phyloP scores from a whole-genome alignment of 1,284 basidiomycete genomes.

The Austroboletus novae-zelandiae region DNA sequence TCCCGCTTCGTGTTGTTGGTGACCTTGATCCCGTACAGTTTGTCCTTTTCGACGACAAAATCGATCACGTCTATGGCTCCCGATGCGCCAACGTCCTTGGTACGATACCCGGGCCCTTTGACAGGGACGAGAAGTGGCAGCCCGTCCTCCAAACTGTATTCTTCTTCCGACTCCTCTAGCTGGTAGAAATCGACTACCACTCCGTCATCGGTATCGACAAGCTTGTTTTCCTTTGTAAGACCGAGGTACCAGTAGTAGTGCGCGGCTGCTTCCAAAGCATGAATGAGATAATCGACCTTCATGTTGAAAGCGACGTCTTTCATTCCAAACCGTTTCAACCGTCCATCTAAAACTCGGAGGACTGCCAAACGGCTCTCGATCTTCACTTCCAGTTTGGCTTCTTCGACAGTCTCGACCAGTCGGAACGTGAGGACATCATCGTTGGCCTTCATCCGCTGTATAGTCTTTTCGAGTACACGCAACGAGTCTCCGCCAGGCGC shows the following conservation, averaged over 20 bases:
- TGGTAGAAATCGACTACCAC: conserved; percentile 17
- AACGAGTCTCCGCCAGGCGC: not conserved
- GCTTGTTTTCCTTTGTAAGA: conserved; percentile 5
- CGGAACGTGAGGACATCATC: not conserved
- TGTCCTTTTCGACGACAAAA: conserved; percentile 10
- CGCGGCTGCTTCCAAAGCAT: conserved; percentile 9
- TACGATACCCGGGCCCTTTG: conserved; percentile 5
- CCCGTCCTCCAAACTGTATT: conserved; percentile 11
- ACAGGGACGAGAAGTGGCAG: not conserved
- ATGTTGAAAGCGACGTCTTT: not conserved
- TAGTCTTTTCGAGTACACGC: not conserved
- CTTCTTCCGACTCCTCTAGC: conserved; percentile 1
- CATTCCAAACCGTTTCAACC: conserved; percentile 10
- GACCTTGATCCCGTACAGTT: conserved; percentile 16
- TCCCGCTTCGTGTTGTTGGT: conserved; percentile 19
- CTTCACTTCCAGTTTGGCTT: conserved; percentile 11
- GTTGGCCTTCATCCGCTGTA: not conserved
- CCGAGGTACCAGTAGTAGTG: conserved; percentile 26
- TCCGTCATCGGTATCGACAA: not conserved
- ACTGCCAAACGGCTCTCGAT: conserved; percentile 2
- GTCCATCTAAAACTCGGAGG: conserved; percentile 14
- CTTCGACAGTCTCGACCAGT: not conserved
- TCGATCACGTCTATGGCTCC: conserved; percentile 10
- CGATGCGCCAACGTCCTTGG: not conserved
- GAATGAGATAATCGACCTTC: not conserved